Base-by-base conservation (phyloP, 805 yeast genomes). In the Starmera caribaea region DNA sequence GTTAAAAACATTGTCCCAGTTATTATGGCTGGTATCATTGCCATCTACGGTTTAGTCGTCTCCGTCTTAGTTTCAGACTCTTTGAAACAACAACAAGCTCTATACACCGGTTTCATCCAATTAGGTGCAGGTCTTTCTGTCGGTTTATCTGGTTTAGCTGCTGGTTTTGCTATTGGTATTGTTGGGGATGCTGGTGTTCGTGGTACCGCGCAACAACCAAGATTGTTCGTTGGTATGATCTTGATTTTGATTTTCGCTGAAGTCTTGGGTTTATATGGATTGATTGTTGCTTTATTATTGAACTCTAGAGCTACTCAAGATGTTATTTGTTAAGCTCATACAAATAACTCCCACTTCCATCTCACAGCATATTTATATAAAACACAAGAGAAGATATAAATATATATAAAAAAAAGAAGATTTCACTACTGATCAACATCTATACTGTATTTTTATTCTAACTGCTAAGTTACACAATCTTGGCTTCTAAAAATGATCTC, bases 161-260 rank as follows among this genome's bases (percentile, higher is more conserved):
- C 97, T 49, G 98, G 98, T 54, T 90, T 87, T 60, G 97, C 98
- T 64, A 90, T 90, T 69, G 98, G 98, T 71, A 90, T 90, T 53
- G 98, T 90, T 52, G 98, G 98, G 65, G 98, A 90, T 64, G 97
- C 96, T 43, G 98, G 98, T 76, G 97, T 90, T 43, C 85, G 97
- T 74, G 96, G 96, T 68, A 81, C 89, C 51, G 92, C 96, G 47
- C 97, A 89, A 67, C 98, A 90, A 70, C 97, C 97, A 63, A 84
- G 96, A 74, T 76, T 90, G 59, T 90, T 90, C 66, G 97, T 90
- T 49, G 97, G 97, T 65, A 90, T 90, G 94, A 86, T 90, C 71
- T 79, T 90, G 71, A 90, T 90, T 65, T 83, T 90, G 68, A 90
- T 90, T 87, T 90, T 90, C 70, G 96, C 97, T 49, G 98, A 90